phyloP scores from a whole-genome alignment of 2,329 filamentous ascomycete genomes.

The Colletotrichum sp. region DNA sequence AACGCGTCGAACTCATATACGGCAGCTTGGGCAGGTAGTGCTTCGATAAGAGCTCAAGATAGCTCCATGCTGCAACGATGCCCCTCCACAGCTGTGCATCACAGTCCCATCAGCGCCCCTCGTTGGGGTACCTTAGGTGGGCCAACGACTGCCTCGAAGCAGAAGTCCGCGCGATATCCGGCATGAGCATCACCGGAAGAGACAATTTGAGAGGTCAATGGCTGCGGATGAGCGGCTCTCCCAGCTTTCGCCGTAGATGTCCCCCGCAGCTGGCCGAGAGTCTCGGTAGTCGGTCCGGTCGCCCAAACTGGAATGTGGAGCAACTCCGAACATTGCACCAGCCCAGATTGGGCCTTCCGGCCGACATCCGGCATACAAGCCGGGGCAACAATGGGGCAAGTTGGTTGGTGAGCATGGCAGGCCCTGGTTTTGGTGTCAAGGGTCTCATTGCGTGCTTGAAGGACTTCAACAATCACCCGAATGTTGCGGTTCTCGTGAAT shows the following conservation, averaged over 20 bases:
- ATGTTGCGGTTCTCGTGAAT: not conserved
- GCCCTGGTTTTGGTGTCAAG: not conserved
- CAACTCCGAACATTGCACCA: not conserved
- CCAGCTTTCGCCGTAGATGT: not conserved
- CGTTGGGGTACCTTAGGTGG: not conserved
- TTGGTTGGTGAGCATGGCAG: not conserved
- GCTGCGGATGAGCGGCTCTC: not conserved
- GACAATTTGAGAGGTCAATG: not conserved
- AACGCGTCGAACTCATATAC: not conserved
- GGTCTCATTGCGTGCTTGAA: constrained; percentile 2
- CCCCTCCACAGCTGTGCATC: not conserved
- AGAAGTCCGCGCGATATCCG: not conserved
- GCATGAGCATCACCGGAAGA: not conserved
- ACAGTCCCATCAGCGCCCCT: not conserved
- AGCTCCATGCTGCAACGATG: not conserved
- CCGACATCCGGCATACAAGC: not conserved
- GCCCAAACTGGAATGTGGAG: not conserved
- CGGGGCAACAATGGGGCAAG: not conserved
- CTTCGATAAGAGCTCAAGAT: not conserved
- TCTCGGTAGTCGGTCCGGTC: constrained; percentile 15
- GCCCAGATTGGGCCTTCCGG: not conserved
- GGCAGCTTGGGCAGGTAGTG: not conserved
- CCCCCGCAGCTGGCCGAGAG: not conserved
- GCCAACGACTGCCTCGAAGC: not conserved
- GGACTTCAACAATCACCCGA: not conserved